Evolutionary conservation across 768 basidiomycete species (phyloP).

Genomic region (Hydnomerulius pinastri): DNA sequence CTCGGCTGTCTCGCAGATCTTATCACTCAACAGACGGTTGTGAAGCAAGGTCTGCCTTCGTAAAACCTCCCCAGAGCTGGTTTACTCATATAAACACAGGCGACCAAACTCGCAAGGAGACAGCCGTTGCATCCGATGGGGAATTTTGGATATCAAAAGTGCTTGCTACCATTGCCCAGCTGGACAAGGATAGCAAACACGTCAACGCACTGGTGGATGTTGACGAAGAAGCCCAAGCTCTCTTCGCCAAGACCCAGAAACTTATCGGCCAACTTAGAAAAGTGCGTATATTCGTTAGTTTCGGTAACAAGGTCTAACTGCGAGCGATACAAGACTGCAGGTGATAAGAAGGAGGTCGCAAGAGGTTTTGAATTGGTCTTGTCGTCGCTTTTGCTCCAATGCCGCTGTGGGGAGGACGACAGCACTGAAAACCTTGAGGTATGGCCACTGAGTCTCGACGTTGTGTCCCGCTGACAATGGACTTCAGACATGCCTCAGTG

Average conservation of each 20-base stretch:
- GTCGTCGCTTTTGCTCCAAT: conserved; percentile 67
- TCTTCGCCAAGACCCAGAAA: conserved; percentile 48
- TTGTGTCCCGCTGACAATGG: conserved; percentile 1
- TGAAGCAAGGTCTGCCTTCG: conserved; percentile 50
- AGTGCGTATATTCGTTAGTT: conserved; percentile 30
- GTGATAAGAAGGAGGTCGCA: conserved; percentile 33
- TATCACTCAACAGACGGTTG: conserved; percentile 50
- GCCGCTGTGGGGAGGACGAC: conserved; percentile 67
- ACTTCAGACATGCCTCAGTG: conserved; percentile 58
- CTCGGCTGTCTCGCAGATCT: conserved; percentile 76
- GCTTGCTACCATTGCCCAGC: conserved; percentile 50
- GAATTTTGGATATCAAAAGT: conserved; percentile 78
- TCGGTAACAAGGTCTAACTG: neutral
- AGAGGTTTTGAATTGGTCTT: conserved; percentile 74
- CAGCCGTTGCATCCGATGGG: conserved; percentile 68
- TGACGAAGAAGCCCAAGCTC: conserved; percentile 55
- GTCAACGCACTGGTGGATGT: conserved; percentile 50
- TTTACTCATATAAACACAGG: conserved; percentile 21
- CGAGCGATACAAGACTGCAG: conserved; percentile 9
- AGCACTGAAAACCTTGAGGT: conserved; percentile 68
- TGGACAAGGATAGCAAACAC: conserved; percentile 75
- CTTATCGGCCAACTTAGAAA: conserved; percentile 43
- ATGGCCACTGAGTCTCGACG: conserved; percentile 6
- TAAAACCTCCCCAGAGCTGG: neutral
- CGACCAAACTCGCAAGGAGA: conserved; percentile 54